Conservation (phyloP, 2,329 filamentous ascomycete species). For the Fusarium anthophilum region DNA sequence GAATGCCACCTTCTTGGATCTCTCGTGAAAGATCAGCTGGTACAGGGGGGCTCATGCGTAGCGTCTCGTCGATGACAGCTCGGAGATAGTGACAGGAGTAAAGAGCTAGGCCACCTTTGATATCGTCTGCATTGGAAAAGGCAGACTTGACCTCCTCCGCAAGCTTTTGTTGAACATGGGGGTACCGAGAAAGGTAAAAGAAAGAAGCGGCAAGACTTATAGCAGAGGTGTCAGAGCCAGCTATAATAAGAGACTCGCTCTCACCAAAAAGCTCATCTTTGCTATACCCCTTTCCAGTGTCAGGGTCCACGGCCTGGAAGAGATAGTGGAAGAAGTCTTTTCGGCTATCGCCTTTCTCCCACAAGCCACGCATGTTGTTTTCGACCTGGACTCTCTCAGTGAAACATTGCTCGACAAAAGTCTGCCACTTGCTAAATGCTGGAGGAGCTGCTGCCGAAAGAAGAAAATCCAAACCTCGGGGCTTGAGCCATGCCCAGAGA, state of each 20-base stretch:
- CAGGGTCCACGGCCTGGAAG: conserved; percentile 31
- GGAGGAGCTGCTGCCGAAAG: conserved; percentile 27
- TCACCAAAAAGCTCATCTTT: conserved; percentile 38
- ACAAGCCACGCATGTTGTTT: not conserved
- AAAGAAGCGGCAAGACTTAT: conserved; percentile 25
- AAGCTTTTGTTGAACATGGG: conserved; percentile 12
- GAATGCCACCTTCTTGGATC: conserved; percentile 20
- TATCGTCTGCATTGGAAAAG: conserved; percentile 17
- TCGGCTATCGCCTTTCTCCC: conserved; percentile 7
- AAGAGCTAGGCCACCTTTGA: conserved; percentile 10
- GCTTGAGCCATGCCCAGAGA: conserved; percentile 41
- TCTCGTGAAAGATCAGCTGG: conserved; percentile 29
- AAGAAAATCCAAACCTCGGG: conserved; percentile 33
- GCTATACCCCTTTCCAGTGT: conserved; percentile 39
- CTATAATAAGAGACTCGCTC: conserved; percentile 37
- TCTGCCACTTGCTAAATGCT: conserved; percentile 29
- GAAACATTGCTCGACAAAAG: conserved; percentile 34
- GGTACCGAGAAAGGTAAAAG: conserved; percentile 32
- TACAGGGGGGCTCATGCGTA: conserved; percentile 38
- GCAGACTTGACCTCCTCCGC: conserved; percentile 10
- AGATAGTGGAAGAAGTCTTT: conserved; percentile 42
- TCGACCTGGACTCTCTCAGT: conserved; percentile 23
- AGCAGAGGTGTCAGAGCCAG: conserved; percentile 34
- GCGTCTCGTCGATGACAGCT: conserved; percentile 38
- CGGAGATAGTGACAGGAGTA: conserved; percentile 38